Evolutionary conservation across 306 rosid genomes (phyloP).

Genomic region (Acacia crassicarpa): DNA sequence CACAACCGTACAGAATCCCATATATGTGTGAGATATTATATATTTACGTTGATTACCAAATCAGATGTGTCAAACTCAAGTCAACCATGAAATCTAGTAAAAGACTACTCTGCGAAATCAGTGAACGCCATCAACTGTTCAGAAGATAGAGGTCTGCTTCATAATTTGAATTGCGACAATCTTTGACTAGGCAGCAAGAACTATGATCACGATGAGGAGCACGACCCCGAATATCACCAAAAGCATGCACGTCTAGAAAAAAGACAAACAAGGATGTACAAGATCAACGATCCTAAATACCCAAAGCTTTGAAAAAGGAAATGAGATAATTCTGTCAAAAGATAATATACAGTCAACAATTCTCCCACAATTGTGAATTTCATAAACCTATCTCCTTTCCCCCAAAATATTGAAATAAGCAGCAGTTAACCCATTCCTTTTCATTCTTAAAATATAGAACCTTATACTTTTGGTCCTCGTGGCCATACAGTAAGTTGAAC

Average conservation of each 20-base stretch:
- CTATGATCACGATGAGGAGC: conserved; percentile 86
- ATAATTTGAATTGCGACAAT: conserved; percentile 18
- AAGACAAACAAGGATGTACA: background rate
- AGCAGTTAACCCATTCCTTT: background rate
- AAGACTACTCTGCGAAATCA: conserved; percentile 35
- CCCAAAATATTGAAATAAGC: conserved; percentile 9
- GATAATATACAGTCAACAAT: conserved; percentile 3
- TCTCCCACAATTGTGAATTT: background rate
- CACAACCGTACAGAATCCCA: conserved; percentile 35
- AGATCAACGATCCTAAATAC: conserved; percentile 12
- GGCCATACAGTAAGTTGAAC: conserved; percentile 10
- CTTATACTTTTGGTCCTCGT: background rate
- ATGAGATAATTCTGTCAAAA: background rate
- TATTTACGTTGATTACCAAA: conserved; percentile 3
- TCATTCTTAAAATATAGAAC: conserved; percentile 3
- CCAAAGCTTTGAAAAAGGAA: background rate
- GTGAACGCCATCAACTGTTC: conserved; percentile 28
- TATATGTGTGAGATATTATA: background rate
- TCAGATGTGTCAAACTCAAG: conserved; percentile 29
- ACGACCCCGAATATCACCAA: conserved; percentile 96
- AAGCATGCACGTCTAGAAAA: conserved; percentile 75
- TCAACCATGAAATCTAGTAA: conserved; percentile 33
- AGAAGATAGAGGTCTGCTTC: conserved; percentile 31
- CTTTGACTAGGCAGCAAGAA: conserved; percentile 73
- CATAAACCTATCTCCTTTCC: background rate